phyloP scores from a whole-genome alignment of 805 yeast species.

The Nakazawaea pomicola region DNA sequence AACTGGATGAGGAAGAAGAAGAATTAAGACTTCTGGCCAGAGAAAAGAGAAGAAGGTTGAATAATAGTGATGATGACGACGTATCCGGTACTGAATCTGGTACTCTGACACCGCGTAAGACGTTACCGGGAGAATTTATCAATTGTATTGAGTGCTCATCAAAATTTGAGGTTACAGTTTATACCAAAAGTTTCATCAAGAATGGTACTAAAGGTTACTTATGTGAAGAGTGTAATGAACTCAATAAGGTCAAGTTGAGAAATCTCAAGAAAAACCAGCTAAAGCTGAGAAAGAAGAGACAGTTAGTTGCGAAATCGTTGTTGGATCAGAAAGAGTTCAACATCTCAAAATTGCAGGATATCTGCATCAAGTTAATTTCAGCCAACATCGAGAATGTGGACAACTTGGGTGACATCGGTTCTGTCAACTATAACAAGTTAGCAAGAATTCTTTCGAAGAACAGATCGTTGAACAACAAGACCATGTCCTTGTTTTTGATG shows the following conservation, averaged over 20 bases:
- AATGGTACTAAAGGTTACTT: constrained; percentile 53
- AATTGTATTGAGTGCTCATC: constrained; percentile 60
- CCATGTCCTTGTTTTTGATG: constrained; percentile 69
- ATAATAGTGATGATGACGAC: constrained; percentile 26
- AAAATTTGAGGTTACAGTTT: constrained; percentile 58
- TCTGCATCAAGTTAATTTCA: constrained; percentile 67
- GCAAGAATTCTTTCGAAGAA: constrained; percentile 76
- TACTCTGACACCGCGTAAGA: constrained; percentile 17
- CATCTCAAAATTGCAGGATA: constrained; percentile 73
- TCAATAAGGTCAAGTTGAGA: constrained; percentile 36
- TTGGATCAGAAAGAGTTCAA: constrained; percentile 62
- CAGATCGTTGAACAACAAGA: constrained; percentile 68
- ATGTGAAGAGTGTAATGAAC: constrained; percentile 58
- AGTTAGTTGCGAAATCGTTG: constrained; percentile 78
- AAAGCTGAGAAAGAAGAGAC: constrained; percentile 67
- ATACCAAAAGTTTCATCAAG: constrained; percentile 43
- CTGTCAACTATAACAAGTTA: constrained; percentile 62
- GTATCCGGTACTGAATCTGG: constrained; percentile 20
- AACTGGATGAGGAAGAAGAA: constrained; percentile 19
- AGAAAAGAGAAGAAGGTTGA: constrained; percentile 31
- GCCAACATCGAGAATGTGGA: constrained; percentile 70
- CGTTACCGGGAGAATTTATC: constrained; percentile 45
- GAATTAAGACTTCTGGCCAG: constrained; percentile 30
- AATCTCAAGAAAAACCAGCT: constrained; percentile 47
- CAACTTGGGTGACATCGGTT: constrained; percentile 82